Evolutionary conservation across 2,329 filamentous ascomycete species (phyloP).

Genomic region (Aaosphaeria pasadenensis): DNA sequence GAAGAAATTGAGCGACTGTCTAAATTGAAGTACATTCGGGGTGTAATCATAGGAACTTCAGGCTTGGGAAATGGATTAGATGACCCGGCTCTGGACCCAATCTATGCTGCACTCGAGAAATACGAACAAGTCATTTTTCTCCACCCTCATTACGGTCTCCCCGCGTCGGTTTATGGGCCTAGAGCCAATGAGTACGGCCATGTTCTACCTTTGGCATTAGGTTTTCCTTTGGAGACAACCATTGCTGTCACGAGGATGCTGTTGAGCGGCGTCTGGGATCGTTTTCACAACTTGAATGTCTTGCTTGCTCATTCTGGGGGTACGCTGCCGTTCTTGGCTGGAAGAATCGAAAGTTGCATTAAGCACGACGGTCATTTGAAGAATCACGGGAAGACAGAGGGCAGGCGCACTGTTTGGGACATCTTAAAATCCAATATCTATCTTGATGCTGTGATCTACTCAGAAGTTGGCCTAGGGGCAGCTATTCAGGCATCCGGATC

Average conservation of each 20-base stretch:
- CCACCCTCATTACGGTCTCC: constrained; percentile 89
- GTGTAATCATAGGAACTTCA: constrained; percentile 84
- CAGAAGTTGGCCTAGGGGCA: constrained; percentile 67
- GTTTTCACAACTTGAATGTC: constrained; percentile 65
- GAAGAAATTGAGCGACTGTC: constrained; percentile 63
- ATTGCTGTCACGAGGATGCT: constrained; percentile 87
- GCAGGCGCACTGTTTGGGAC: constrained; percentile 61
- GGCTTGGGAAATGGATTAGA: constrained; percentile 79
- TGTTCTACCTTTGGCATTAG: constrained; percentile 79
- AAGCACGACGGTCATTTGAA: constrained; percentile 76
- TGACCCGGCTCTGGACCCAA: constrained; percentile 67
- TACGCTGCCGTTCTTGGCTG: constrained; percentile 83
- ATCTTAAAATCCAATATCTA: constrained; percentile 74
- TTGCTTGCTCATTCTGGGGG: constrained; percentile 86
- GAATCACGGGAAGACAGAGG: constrained; percentile 56
- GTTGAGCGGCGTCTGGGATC: constrained; percentile 80
- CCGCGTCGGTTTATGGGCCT: constrained; percentile 74
- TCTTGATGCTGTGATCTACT: constrained; percentile 83
- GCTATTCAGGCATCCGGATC: constrained; percentile 65
- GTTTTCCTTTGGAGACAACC: constrained; percentile 90
- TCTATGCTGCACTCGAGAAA: constrained; percentile 68
- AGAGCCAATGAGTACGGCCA: constrained; percentile 76
- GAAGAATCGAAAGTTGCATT: constrained; percentile 84
- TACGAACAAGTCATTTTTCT: constrained; percentile 70
- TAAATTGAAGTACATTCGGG: constrained; percentile 66